Conservation (phyloP, 345 rosid species). For the Orychophragmus violaceus region DNA sequence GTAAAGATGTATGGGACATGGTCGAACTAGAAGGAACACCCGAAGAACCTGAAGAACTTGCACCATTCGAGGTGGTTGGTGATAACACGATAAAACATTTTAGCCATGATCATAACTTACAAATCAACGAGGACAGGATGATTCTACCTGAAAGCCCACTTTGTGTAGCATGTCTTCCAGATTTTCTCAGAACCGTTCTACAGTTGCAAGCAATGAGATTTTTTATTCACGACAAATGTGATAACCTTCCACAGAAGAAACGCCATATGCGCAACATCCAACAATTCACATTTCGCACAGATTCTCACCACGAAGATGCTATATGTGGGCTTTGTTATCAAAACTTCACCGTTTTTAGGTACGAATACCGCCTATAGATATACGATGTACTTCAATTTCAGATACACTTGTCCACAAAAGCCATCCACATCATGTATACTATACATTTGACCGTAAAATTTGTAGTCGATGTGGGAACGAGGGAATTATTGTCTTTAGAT, state of each 20-base stretch:
- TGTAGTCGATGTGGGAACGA: not conserved
- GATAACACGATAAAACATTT: not conserved
- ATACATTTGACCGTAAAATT: not conserved
- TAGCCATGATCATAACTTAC: not conserved
- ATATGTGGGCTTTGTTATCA: not conserved
- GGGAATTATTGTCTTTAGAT: not conserved
- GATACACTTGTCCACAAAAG: not conserved
- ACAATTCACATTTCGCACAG: not conserved
- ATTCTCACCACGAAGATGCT: not conserved
- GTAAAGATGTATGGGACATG: not conserved
- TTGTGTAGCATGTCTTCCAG: no score
- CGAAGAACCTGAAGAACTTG: not conserved
- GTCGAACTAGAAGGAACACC: not conserved
- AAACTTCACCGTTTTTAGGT: not conserved
- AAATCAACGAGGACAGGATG: not conserved
- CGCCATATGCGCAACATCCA: not conserved
- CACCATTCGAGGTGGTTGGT: constrained; percentile 3
- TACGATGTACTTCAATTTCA: not conserved
- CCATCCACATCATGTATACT: not conserved
- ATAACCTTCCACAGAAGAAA: not conserved
- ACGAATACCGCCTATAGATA: not conserved
- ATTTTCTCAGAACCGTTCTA: no score
- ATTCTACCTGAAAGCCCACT: no score
- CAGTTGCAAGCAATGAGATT: no score
- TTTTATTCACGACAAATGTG: not conserved